phyloP scores from a whole-genome alignment of 2,329 filamentous ascomycete genomes.

The Purpureocillium lavendulum region DNA sequence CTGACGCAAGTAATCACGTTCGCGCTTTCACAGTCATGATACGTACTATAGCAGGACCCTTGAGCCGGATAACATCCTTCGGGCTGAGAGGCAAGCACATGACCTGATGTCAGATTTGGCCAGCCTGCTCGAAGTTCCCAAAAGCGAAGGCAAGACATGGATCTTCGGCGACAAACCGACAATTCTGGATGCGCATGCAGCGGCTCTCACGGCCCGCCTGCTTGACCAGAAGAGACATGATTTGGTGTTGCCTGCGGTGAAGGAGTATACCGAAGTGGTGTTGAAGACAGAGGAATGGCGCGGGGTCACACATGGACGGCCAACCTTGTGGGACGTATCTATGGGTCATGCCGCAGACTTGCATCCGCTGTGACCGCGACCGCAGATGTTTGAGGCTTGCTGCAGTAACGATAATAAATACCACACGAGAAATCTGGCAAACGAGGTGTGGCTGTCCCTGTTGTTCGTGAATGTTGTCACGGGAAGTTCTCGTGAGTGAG shows the following conservation, averaged over 20 bases:
- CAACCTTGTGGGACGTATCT: conserved; percentile 14
- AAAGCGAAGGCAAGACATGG: conserved; percentile 11
- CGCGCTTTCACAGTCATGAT: conserved; percentile 15
- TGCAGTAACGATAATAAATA: neutral
- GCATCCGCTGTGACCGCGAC: conserved; percentile 7
- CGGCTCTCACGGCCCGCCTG: conserved; percentile 12
- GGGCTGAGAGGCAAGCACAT: conserved; percentile 13
- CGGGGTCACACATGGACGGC: conserved; percentile 15
- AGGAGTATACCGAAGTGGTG: conserved; percentile 11
- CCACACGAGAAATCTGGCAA: too few species aligned
- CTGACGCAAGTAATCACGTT: neutral
- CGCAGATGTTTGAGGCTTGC: too few species aligned
- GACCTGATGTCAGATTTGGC: conserved; percentile 14
- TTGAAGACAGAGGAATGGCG: conserved; percentile 16
- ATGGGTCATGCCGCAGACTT: conserved; percentile 13
- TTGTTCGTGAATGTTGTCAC: too few species aligned
- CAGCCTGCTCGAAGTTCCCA: conserved; percentile 7
- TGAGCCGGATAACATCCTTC: conserved; percentile 14
- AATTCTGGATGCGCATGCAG: conserved; percentile 19
- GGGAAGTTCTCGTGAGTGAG: too few species aligned
- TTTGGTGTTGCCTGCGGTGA: conserved; percentile 12
- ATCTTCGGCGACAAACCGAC: conserved; percentile 19
- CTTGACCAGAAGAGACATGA: conserved; percentile 16
- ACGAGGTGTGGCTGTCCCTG: too few species aligned
- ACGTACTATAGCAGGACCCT: conserved; percentile 12